Evolutionary conservation across 2,329 filamentous ascomycete genomes (phyloP).

Genomic region (Fusarium chuoi): DNA sequence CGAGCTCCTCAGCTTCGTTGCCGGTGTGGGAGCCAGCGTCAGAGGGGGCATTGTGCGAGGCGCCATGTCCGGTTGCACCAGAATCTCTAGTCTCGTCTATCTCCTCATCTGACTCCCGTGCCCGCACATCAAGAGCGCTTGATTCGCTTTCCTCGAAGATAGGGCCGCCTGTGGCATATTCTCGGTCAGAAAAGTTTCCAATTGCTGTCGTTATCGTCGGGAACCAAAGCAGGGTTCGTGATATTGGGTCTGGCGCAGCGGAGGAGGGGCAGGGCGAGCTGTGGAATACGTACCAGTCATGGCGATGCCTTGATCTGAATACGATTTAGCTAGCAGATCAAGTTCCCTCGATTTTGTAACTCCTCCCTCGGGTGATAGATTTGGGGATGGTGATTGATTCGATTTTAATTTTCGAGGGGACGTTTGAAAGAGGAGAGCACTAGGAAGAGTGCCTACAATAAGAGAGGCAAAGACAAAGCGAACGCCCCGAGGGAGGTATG

Average conservation of each 20-base stretch:
- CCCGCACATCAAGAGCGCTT: slow-evolving; percentile 39
- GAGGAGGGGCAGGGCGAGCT: slow-evolving; percentile 29
- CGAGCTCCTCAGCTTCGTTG: slow-evolving; percentile 48
- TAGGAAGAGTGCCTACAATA: slow-evolving; percentile 22
- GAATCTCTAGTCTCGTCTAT: slow-evolving; percentile 41
- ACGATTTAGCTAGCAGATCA: not conserved
- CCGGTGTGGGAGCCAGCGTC: slow-evolving; percentile 31
- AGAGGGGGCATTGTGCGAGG: slow-evolving; percentile 37
- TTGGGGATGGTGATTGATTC: not conserved
- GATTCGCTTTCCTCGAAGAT: slow-evolving; percentile 38
- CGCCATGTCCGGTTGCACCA: slow-evolving; percentile 38
- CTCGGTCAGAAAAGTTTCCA: slow-evolving; percentile 15
- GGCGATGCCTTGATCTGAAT: slow-evolving; percentile 10
- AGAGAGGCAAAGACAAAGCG: slow-evolving; percentile 20
- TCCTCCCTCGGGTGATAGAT: not conserved
- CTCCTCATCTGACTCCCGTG: slow-evolving; percentile 48
- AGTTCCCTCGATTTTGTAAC: not conserved
- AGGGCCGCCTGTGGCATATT: slow-evolving; percentile 21
- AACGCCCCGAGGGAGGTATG: slow-evolving; percentile 17
- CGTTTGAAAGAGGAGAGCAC: slow-evolving; percentile 3
- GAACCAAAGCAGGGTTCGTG: not conserved
- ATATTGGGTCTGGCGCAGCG: slow-evolving; percentile 1
- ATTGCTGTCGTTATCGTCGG: slow-evolving; percentile 3
- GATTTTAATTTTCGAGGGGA: not conserved
- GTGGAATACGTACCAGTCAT: slow-evolving; percentile 40